Base-by-base conservation (phyloP, 1,284 basidiomycete genomes). In the Uromyces viciae-fabae region DNA sequence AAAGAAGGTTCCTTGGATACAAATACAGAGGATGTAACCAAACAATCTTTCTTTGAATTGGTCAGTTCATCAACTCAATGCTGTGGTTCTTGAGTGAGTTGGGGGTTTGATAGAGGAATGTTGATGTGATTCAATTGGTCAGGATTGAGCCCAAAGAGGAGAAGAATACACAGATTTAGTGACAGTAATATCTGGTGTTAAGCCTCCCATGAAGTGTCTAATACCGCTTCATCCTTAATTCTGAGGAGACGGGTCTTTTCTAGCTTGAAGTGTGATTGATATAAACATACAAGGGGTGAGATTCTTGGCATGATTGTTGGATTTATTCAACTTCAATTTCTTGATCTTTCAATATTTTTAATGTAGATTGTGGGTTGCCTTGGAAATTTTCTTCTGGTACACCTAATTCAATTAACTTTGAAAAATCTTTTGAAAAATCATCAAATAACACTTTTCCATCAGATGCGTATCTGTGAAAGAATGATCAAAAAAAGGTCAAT, bases 281-380 rank as follows among this genome's bases (percentile, higher is more conserved):
- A 66, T 40, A 17, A 49, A 49, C 33, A 22, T 46, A 66, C 11
- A 42, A 46, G 25, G 71, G 60, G 31, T 54, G 22, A n/a, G 28
- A 28, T 17, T 1, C 28, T 60, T 75, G n/a, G 62, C 72, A 81
- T 28, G 74, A 58, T 33, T 38, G 36, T n/a, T n/a, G n/a, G n/a
- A 25, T 43, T 66, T 25, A 64, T 22, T 42, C 33, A 15, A 49
- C 8, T 52, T 68, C 22, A 28, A 68, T 52, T 31, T 46, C 75
- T 66, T 76, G 75, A 31, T 79, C 77, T n/a, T 71, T 56, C 43
- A 81, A 66, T 0, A 42, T 81, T 33, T 81, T 73, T 38, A 81
- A 74, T 0, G 19, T 42, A 5, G 74, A 31, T 2, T 69, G 78
- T 14, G 68, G 14, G 42, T 66, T 60, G 17, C 58, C 56, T 28